These are phyloP conservation scores for Raphanus sativus DNA, from an alignment of 345 rosid genomes.

Conservation along the genomic window DNA sequence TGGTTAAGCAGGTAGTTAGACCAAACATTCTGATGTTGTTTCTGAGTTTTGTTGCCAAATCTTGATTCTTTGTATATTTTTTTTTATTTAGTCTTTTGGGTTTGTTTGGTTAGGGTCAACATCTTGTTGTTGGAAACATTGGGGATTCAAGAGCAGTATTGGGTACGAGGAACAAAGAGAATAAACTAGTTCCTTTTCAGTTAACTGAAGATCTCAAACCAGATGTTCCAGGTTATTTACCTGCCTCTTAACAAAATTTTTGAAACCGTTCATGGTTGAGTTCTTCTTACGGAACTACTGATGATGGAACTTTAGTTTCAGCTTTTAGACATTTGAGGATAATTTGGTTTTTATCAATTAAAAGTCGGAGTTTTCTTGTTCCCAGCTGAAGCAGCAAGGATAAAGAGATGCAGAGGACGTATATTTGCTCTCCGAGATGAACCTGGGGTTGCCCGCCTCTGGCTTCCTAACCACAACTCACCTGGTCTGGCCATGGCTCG, in stretches of 20 bases:
- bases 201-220: constrained; percentile 95
- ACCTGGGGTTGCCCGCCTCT: constrained; percentile 90
- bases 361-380: constrained; percentile 2
- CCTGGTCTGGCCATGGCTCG: constrained; percentile 99
- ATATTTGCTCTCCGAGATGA: constrained; percentile 92
- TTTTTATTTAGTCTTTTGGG: neutral
- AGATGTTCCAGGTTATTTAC: constrained; percentile 73
- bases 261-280: neutral
- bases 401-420: constrained; percentile 77
- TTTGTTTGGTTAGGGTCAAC: constrained; percentile 57
- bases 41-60: neutral
- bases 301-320: neutral
- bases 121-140: constrained; percentile 76
- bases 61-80: neutral
- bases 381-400: constrained; percentile 93
- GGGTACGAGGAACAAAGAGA: constrained; percentile 68
- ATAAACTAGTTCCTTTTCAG: constrained; percentile 70
- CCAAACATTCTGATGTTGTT: constrained; percentile 15
- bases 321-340: neutral
- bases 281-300: neutral
- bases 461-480: constrained; percentile 90
- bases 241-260: neutral
- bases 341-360: neutral
- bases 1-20: constrained; percentile 66
- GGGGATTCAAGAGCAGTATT: constrained; percentile 96